Evolutionary conservation across 225 moss, liverwort and hornwort genomes (phyloP), one percentile per base, ranked within the genome.

Genomic region (Ulota crispa): DNA sequence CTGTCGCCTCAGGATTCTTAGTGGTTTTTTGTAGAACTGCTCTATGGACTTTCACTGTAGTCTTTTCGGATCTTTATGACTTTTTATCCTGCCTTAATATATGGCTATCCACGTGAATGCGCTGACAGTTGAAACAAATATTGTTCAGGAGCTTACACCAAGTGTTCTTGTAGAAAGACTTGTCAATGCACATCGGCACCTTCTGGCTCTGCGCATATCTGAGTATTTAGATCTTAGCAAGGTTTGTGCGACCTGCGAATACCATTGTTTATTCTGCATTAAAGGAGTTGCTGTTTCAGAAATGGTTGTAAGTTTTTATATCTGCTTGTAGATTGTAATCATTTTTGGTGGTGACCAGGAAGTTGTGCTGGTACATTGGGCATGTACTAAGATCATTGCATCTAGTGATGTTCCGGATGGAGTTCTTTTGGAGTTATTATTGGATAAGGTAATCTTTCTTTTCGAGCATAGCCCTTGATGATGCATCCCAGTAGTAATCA

Each of bases 281-380:
- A 6, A 30, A 26, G n/a, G 75, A 63, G 50, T 66, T 82, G 19
- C 39, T 57, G 19, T 78, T 68, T 75, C 32, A 13, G 8, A 78
- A 23, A 21, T 28, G 43, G 20, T 82, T 77, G 31, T 19, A 42
- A 18, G 14, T 70, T 32, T 69, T 45, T 68, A 50, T 72, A 21
- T 56, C 28, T 82, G 61, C 54, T 82, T 19, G n/a, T 75, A 76
- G 66, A 66, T 65, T 65, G 15, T 50, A 62, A 53, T 21, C 5
- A 12, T 65, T 82, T 77, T 84, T 77, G 56, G 65, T 83, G 83
- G 23, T 87, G 68, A 81, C 80, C 91, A 97, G 99, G 96, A 99
- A 82, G 87, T 89, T 82, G 99, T 99, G 59, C 89, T 99, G n/a
- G 87, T 99, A 77, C 98, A 99, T 83, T 99, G 98, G 98, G 94